Evolutionary conservation across 1,139 yeast species (phyloP), one percentile per base, ranked within the genome.

Genomic region (Pichia sp.): DNA sequence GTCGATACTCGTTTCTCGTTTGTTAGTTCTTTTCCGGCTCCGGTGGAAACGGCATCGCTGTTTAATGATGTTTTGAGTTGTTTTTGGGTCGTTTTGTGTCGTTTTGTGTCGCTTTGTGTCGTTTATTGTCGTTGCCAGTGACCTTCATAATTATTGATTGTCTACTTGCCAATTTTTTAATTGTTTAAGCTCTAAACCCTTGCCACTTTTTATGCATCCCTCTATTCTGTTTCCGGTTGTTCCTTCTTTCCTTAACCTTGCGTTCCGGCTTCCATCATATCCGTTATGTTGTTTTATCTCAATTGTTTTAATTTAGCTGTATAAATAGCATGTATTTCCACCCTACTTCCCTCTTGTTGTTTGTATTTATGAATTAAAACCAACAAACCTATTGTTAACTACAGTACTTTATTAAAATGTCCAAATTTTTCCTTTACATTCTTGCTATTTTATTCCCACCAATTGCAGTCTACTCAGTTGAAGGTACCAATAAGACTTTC

Each of bases 401-500:
- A 34, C 9, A 14, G 5, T 14, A 29, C 25, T 7, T 9, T 16
- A 38, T 25, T 8, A 41, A 27, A 9, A 51, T 51, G 53, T 47
- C 50, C 14, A 50, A 49, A 47, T 53, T 53, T 36, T n/a, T 54
- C 13, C 48, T 48, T 18, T 50, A 48, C 47, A 36, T 59, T 44
- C 52, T 65, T 77, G 88, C 89, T 52, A 51, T 84, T 50, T 70
- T 83, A 59, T 70, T 84, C 62, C 91, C 90, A 50, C 90, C 90
- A 50, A 73, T 84, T 62, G 87, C 89, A 39, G 90, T 84, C 57
- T 84, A 79, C 69, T 69, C 83, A 74, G 78, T 75, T 60, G 76
- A 74, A 61, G 90, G 90, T 55, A 74, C 79, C 57, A 79, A 84
- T 58, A 73, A 76, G 48, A 83, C 76, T 46, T 79, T 84, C 67